Conservation (phyloP, 108 stramenopile genomes). For the Cafeteria roenbergensis region DNA sequence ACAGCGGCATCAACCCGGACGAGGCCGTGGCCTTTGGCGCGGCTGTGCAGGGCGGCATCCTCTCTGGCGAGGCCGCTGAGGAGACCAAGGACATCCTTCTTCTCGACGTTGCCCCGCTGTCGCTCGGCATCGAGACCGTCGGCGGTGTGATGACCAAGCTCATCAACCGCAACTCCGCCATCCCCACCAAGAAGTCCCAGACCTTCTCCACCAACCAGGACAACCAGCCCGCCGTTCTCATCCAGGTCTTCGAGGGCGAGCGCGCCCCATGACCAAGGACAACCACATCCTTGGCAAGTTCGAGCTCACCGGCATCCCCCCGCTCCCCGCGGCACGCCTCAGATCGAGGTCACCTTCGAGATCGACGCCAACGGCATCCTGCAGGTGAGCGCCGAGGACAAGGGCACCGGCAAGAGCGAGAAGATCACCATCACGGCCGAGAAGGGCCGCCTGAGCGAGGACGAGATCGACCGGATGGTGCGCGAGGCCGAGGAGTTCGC, state of each 20-base stretch:
- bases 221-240: constrained; percentile 72
- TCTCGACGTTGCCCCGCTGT: constrained; percentile 77
- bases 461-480: constrained; percentile 88
- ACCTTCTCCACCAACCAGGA: constrained; percentile 78
- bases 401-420: constrained; percentile 78
- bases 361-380: constrained; percentile 89
- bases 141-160: constrained; percentile 75
- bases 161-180: constrained; percentile 63
- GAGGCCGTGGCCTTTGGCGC: constrained; percentile 93
- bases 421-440: constrained; percentile 87
- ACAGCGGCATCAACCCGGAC: constrained; percentile 80
- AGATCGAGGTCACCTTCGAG: constrained; percentile 88
- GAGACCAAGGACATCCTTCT: constrained; percentile 65
- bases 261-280: constrained; percentile 82
- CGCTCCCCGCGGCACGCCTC: constrained; percentile 76
- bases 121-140: constrained; percentile 75
- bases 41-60: constrained; percentile 83
- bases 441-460: constrained; percentile 78
- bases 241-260: constrained; percentile 92
- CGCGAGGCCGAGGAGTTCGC: constrained; percentile 76
- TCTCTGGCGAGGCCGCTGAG: constrained; percentile 65
- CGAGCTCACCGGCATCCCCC: constrained; percentile 78
- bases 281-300: constrained; percentile 86
- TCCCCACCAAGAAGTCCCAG: constrained; percentile 75
- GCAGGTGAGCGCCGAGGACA: constrained; percentile 79